Conservation (phyloP, 305 asterid species). For the Euphrasia arctica region DNA sequence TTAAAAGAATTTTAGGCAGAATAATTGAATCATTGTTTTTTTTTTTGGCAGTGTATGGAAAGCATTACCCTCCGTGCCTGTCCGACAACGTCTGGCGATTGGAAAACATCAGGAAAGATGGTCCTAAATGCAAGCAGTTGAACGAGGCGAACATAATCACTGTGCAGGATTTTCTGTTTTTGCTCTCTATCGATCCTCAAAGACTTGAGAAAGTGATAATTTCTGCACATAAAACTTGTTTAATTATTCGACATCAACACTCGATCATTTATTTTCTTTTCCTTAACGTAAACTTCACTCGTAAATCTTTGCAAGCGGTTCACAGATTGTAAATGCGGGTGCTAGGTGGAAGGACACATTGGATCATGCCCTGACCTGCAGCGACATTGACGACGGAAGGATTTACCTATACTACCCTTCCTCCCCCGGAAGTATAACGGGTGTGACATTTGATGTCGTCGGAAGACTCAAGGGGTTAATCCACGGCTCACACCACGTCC, state of each 20-base stretch:
- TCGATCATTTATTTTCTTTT: background rate
- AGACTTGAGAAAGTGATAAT: slow-evolving; percentile 34
- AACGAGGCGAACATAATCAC: slow-evolving; percentile 10
- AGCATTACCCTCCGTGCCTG: slow-evolving; percentile 42
- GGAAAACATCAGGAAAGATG: slow-evolving; percentile 34
- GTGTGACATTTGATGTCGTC: slow-evolving; percentile 35
- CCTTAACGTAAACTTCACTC: background rate
- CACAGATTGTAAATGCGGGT: slow-evolving; percentile 29
- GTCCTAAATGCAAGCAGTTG: slow-evolving; percentile 31
- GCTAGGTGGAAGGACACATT: slow-evolving; percentile 29
- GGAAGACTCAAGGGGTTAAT: slow-evolving; percentile 36
- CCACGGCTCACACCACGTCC: slow-evolving; percentile 26
- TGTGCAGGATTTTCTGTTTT: slow-evolving; percentile 43
- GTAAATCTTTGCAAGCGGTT: slow-evolving; percentile 18
- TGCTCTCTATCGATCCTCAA: slow-evolving; percentile 32
- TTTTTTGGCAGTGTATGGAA: slow-evolving; percentile 40
- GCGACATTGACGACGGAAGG: slow-evolving; percentile 21
- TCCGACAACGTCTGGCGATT: slow-evolving; percentile 41
- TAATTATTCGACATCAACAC: background rate
- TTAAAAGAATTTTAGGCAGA: no score
- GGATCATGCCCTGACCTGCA: slow-evolving; percentile 37
- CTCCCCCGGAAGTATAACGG: slow-evolving; percentile 14
- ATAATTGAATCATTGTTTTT: no score
- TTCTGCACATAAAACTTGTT: background rate
- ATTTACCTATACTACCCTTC: slow-evolving; percentile 17